Percentiles rank a stretch among this genome's conserved stretches.
Evolutionary conservation across 768 basidiomycete genomes (phyloP).

Genomic region (Lactifluus echinatus): DNA sequence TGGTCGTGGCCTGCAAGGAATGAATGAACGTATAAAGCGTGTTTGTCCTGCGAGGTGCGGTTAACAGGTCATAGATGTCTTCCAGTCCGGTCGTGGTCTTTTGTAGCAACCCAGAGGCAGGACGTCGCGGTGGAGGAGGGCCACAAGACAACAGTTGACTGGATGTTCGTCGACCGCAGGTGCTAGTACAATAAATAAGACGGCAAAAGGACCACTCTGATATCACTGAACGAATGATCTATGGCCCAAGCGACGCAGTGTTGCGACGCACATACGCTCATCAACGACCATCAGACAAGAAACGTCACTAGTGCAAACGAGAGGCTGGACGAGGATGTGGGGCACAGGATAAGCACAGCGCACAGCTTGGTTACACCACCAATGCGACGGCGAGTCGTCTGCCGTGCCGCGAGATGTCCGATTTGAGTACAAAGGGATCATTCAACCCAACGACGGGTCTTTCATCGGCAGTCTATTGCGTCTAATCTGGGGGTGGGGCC

Average conservation of each 20-base stretch:
- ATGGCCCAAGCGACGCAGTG: not conserved
- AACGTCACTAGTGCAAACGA: not conserved
- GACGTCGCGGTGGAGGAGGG: not conserved
- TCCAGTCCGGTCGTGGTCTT: not conserved
- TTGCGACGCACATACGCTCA: not conserved
- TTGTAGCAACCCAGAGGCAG: constrained; percentile 1
- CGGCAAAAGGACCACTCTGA: not conserved
- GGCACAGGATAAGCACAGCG: not conserved
- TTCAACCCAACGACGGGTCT: not conserved
- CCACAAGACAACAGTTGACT: not conserved
- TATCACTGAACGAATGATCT: too few relatives aligned
- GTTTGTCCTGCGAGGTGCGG: not conserved
- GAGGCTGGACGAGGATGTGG: not conserved
- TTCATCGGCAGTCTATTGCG: too few relatives aligned
- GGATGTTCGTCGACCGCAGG: not conserved
- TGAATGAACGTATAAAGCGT: too few relatives aligned
- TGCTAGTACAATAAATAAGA: not conserved
- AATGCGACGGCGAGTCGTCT: too few relatives aligned
- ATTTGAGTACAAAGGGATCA: not conserved
- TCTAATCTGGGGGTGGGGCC: too few relatives aligned
- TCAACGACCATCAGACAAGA: not conserved
- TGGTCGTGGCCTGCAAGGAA: not conserved
- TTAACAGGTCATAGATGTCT: not conserved
- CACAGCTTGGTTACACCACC: too few relatives aligned
- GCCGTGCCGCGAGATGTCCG: not conserved